Percentiles rank a stretch among this genome's conserved stretches.
These are phyloP conservation scores for Xylaria flabelliformis DNA, from an alignment of 495 filamentous ascomycete genomes.

Conservation along the genomic window DNA sequence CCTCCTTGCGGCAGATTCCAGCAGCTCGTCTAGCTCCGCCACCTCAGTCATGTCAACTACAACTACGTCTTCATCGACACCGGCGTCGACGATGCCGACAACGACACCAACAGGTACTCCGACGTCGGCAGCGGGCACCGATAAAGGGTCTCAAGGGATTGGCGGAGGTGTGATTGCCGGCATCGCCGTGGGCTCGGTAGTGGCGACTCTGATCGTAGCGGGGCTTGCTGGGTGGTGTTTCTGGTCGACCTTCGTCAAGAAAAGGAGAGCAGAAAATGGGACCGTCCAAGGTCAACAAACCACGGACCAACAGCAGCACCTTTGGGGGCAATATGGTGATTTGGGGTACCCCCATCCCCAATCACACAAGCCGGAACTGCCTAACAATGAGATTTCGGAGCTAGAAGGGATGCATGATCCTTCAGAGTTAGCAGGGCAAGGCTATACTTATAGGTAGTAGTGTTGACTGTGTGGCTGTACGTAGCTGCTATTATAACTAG, in stretches of 20 bases:
- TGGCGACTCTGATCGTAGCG: slow-evolving; percentile 4
- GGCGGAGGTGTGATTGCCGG: slow-evolving; percentile 1
- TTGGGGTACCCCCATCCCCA: neutral
- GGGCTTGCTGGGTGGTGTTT: slow-evolving; percentile 4
- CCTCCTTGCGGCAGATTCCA: neutral
- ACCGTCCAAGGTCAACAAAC: neutral
- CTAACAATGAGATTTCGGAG: slow-evolving; percentile 10
- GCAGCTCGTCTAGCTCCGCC: neutral
- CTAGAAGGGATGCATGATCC: neutral
- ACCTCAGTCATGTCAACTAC: neutral
- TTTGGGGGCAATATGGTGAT: neutral
- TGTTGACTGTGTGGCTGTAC: too few species aligned
- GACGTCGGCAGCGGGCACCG: neutral
- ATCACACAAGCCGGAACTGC: neutral
- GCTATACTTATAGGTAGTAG: too few species aligned
- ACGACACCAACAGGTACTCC: neutral
- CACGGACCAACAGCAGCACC: neutral
- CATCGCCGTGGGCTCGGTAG: slow-evolving; percentile 1
- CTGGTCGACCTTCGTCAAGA: neutral
- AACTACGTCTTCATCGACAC: neutral
- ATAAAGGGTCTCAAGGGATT: slow-evolving; percentile 4
- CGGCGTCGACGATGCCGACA: neutral
- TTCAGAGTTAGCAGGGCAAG: neutral
- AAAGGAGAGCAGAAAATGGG: neutral
- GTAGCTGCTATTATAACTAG: too few species aligned